Evolutionary conservation across 73 alveolate species (phyloP).

Genomic region (Breviolum minutum): DNA sequence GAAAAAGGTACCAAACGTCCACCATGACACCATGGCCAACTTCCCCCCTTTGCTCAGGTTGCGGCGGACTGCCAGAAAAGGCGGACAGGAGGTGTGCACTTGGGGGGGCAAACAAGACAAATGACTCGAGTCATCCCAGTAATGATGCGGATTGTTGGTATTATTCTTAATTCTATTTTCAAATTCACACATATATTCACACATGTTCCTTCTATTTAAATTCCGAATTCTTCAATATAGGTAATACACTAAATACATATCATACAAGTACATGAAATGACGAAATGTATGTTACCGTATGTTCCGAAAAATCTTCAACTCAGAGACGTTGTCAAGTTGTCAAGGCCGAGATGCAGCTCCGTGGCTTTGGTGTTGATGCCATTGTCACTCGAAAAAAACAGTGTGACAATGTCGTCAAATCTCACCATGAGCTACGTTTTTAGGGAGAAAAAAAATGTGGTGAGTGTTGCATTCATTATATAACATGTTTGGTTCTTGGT

Average conservation of each 20-base stretch:
- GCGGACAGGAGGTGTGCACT: slow-evolving; percentile 20
- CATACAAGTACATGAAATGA: not conserved
- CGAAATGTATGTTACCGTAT: not conserved
- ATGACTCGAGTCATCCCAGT: not conserved
- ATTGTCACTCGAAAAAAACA: not conserved
- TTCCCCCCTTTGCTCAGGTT: not conserved
- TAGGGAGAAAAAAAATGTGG: too few relatives aligned
- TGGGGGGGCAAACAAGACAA: not conserved
- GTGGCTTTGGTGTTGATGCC: slow-evolving; percentile 34
- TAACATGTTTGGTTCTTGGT: too few relatives aligned
- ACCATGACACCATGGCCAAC: not conserved
- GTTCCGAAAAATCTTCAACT: not conserved
- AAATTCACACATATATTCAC: not conserved
- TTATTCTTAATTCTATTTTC: not conserved
- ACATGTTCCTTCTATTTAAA: not conserved
- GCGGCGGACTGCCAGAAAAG: slow-evolving; percentile 68
- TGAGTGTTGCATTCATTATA: not conserved
- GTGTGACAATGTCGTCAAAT: not conserved
- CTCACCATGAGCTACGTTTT: not conserved
- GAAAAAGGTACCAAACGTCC: too few relatives aligned
- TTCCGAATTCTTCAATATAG: not conserved
- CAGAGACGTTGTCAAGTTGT: not conserved
- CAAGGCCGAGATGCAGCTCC: slow-evolving; percentile 13
- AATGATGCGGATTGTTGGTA: not conserved
- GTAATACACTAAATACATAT: not conserved